A percentile compares a stretch with the other conserved stretches of the same genome.
phyloP scores from a whole-genome alignment of 345 rosid genomes.

The Litchi chinensis region DNA sequence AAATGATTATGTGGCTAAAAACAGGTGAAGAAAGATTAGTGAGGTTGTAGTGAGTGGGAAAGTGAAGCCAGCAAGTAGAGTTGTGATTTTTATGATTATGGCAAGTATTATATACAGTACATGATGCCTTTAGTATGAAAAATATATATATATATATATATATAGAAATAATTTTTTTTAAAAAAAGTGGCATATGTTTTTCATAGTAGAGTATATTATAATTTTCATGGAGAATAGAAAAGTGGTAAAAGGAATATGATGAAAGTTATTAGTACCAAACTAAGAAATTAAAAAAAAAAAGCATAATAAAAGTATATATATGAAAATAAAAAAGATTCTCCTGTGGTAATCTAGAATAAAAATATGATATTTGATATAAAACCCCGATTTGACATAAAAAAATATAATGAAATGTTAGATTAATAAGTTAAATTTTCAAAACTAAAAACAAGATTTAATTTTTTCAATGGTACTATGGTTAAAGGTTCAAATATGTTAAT shows the following conservation, averaged over 20 bases:
- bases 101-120: background rate
- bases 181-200: background rate
- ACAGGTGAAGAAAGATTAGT: too few species aligned
- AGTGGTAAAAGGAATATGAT: background rate
- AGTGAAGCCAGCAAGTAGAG: background rate
- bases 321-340: background rate
- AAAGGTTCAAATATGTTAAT: too few species aligned
- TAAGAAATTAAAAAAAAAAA: background rate
- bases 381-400: too few species aligned
- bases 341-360: background rate
- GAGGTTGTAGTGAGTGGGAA: too few species aligned
- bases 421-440: too few species aligned
- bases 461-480: too few species aligned
- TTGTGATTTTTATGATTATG: background rate
- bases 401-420: too few species aligned
- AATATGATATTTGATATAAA: background rate
- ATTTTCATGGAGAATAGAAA: too few species aligned
- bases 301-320: background rate
- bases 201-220: background rate
- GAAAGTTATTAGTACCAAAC: background rate
- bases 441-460: too few species aligned
- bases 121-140: background rate
- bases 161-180: too few species aligned
- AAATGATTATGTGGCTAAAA: too few species aligned
- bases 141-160: too few species aligned